phyloP scores from a whole-genome alignment of 2,329 filamentous ascomycete species.

The Chaetomiaceae sp. region DNA sequence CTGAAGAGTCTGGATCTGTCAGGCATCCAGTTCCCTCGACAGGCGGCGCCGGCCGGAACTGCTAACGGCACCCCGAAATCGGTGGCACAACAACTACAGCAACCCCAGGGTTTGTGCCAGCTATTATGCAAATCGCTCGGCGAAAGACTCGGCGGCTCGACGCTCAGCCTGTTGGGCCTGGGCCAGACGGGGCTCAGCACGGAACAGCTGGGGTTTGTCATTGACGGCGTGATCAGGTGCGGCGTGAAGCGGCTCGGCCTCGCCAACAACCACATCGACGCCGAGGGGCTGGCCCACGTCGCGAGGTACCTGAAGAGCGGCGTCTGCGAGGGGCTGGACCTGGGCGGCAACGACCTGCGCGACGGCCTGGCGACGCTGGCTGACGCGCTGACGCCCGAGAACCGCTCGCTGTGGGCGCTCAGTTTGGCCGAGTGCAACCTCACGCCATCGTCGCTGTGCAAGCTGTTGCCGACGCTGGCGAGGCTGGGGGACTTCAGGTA shows the following conservation, averaged over 20 bases:
- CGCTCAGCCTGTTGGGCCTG: slow-evolving; percentile 76
- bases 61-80: slow-evolving; percentile 2
- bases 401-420: slow-evolving; percentile 66
- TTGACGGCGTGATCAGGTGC: slow-evolving; percentile 76
- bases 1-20: slow-evolving; percentile 83
- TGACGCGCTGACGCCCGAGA: slow-evolving; percentile 43
- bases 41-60: slow-evolving; percentile 12
- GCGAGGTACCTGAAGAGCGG: slow-evolving; percentile 68
- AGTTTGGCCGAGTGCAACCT: slow-evolving; percentile 84
- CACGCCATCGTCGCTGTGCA: slow-evolving; percentile 62
- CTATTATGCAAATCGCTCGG: slow-evolving; percentile 70
- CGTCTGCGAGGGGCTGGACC: slow-evolving; percentile 78
- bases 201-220: slow-evolving; percentile 64
- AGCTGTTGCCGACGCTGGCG: slow-evolving; percentile 66
- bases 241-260: slow-evolving; percentile 75
- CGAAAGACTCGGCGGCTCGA: slow-evolving; percentile 67
- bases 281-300: slow-evolving; percentile 68
- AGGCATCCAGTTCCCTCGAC: slow-evolving; percentile 66
- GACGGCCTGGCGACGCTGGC: slow-evolving; percentile 50
- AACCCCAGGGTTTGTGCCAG: slow-evolving; percentile 48
- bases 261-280: slow-evolving; percentile 72
- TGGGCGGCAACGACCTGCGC: slow-evolving; percentile 73
- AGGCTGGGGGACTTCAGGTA: slow-evolving; percentile 72
- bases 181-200: slow-evolving; percentile 70
- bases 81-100: slow-evolving; percentile 12